phyloP scores from a whole-genome alignment of 768 basidiomycete genomes.

The Pleurotus ostreatus region DNA sequence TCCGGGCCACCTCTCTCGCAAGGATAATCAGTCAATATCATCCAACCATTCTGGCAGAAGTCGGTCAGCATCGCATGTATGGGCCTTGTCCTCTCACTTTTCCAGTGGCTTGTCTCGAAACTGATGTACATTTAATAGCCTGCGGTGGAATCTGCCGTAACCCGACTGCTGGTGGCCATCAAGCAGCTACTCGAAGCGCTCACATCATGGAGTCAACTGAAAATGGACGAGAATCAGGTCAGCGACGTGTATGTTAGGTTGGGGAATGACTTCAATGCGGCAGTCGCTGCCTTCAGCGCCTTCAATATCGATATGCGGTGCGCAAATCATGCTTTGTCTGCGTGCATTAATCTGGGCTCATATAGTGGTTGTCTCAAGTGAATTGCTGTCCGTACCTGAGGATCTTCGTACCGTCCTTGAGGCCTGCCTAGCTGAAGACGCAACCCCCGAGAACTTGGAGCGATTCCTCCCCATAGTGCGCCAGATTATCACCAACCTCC shows the following conservation, averaged over 20 bases:
- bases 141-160: conserved; percentile 87
- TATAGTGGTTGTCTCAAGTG: conserved; percentile 39
- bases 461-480: conserved; percentile 89
- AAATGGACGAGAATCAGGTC: conserved; percentile 74
- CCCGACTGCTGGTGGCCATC: conserved; percentile 88
- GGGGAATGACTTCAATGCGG: conserved; percentile 96
- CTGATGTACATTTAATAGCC: conserved; percentile 36
- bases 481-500: conserved; percentile 85
- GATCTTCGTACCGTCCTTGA: conserved; percentile 89
- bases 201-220: conserved; percentile 75
- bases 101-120: too few species aligned
- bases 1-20: conserved; percentile 40
- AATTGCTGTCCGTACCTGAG: conserved; percentile 82
- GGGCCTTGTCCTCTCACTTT: background rate
- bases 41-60: conserved; percentile 37
- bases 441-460: conserved; percentile 79
- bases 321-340: conserved; percentile 28
- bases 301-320: conserved; percentile 91
- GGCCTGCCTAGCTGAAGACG: conserved; percentile 87
- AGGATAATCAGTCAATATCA: conserved; percentile 49
- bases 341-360: background rate
- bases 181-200: conserved; percentile 91
- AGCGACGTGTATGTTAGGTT: conserved; percentile 96
- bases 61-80: conserved; percentile 7
- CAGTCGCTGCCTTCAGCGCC: conserved; percentile 81